phyloP scores from a whole-genome alignment of 2,329 filamentous ascomycete species.

The Chaetothyriales sp. region DNA sequence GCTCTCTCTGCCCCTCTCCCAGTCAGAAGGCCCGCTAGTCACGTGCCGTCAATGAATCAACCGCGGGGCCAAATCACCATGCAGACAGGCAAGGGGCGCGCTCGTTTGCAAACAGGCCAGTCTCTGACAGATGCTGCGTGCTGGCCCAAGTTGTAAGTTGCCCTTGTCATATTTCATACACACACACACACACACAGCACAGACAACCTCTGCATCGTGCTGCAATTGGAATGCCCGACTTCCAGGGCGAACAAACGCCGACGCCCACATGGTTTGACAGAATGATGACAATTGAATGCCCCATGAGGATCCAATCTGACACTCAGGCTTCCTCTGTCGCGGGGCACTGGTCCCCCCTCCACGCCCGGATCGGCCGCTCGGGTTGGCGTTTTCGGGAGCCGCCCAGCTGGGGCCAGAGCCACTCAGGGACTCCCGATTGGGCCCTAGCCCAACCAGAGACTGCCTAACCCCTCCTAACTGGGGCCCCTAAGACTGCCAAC shows the following conservation, averaged over 20 bases:
- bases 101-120: neutral
- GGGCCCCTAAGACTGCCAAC: neutral
- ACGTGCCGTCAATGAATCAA: neutral
- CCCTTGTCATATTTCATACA: neutral
- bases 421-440: too few species aligned
- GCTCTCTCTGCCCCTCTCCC: neutral
- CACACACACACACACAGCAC: too few species aligned
- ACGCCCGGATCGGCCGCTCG: neutral
- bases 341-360: neutral
- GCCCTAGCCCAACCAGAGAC: neutral
- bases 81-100: neutral
- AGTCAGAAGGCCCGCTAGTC: neutral
- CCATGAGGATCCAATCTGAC: neutral
- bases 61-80: neutral
- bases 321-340: neutral
- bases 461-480: neutral
- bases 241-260: neutral
- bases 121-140: neutral
- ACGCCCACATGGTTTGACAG: neutral
- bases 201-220: neutral
- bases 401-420: neutral
- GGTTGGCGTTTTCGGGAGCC: neutral
- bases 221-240: neutral
- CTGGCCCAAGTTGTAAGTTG: slow-evolving; percentile 18
- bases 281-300: neutral